These are phyloP conservation scores for Eucalyptus globulus DNA, from an alignment of 345 rosid species.

Conservation along the genomic window DNA sequence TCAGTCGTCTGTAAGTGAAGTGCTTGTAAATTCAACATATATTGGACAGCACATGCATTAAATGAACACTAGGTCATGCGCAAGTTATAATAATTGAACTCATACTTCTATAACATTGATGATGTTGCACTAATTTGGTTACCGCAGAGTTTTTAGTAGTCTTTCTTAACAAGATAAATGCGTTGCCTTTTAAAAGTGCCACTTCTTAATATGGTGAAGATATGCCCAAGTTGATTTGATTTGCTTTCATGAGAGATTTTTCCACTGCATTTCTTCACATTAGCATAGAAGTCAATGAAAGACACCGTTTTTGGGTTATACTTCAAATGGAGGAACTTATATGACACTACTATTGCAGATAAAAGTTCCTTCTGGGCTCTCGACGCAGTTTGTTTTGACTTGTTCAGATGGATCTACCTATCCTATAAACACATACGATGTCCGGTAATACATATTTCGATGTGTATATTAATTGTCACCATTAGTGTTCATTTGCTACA, in stretches of 20 bases:
- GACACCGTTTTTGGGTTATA: not conserved
- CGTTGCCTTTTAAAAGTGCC: not conserved
- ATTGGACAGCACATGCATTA: not conserved
- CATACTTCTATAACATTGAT: not conserved
- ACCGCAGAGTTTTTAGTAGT: not conserved
- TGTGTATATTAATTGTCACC: not conserved
- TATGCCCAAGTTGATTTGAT: not conserved
- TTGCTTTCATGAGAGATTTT: not conserved
- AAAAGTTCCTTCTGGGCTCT: constrained; percentile 68
- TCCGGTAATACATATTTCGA: constrained; percentile 30
- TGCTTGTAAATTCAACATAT: not conserved
- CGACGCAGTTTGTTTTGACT: constrained; percentile 70
- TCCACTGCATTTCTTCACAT: not conserved
- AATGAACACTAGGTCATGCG: not conserved
- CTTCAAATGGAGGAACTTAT: not conserved
- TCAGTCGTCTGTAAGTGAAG: constrained; percentile 35
- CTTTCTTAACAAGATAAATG: not conserved
- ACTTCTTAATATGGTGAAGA: not conserved
- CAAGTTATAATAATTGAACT: not conserved
- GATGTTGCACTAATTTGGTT: not conserved
- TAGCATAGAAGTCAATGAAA: not conserved
- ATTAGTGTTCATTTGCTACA: not conserved
- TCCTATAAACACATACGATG: constrained; percentile 50
- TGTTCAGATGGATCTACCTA: constrained; percentile 64
- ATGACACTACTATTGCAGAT: constrained; percentile 36